phyloP scores from a whole-genome alignment of 306 rosid species.

The Medicago ruthenica region DNA sequence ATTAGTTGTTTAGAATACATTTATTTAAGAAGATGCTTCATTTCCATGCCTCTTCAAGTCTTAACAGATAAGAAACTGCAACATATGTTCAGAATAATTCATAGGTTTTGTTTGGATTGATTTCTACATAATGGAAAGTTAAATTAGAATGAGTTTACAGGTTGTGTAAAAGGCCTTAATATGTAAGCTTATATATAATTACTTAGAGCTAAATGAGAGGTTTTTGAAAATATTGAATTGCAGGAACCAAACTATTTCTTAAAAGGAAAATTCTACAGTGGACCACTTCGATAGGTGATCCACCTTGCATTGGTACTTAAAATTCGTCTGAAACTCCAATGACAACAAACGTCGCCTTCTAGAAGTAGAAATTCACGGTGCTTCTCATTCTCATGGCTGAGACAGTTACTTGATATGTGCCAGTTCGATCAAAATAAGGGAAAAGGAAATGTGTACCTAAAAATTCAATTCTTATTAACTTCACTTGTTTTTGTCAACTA shows the following conservation, averaged over 20 bases:
- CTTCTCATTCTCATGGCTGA: too few species aligned
- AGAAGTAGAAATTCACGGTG: too few species aligned
- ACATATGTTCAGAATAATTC: background rate
- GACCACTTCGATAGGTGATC: background rate
- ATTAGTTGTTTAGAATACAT: background rate
- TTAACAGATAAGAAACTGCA: background rate
- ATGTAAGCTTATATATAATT: background rate
- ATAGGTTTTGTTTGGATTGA: conserved; percentile 10
- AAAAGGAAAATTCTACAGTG: too few species aligned
- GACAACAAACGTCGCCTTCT: background rate
- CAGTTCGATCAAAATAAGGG: too few species aligned
- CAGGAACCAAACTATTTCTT: background rate
- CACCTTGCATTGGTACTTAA: background rate
- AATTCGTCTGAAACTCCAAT: background rate
- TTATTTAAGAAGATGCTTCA: background rate
- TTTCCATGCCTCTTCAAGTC: too few species aligned
- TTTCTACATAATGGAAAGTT: background rate
- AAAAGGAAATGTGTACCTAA: too few species aligned
- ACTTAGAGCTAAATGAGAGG: background rate
- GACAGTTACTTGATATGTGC: too few species aligned
- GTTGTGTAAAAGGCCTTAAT: background rate
- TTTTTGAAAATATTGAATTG: background rate
- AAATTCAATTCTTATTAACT: too few species aligned
- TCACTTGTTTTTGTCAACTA: too few species aligned
- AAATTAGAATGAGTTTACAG: background rate